Conservation (phyloP, 495 filamentous ascomycete genomes). For the Penicillium robsamsonii region DNA sequence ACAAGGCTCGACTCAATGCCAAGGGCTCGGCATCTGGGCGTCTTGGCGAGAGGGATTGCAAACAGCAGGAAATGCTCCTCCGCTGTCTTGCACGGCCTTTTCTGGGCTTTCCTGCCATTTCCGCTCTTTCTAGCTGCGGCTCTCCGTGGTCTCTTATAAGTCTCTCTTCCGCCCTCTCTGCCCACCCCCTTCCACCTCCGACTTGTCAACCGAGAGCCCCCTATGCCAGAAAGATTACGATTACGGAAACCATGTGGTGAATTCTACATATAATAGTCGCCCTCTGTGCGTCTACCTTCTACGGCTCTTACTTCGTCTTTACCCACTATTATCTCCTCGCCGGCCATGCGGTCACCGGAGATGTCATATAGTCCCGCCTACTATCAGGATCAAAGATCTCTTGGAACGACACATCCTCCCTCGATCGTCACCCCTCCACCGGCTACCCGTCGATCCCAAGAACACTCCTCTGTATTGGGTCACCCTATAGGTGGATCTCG, state of each 20-base stretch:
- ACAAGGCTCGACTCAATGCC: conserved; percentile 28
- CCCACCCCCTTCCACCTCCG: conserved; percentile 11
- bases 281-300: conserved; percentile 37
- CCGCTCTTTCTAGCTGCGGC: conserved; percentile 20
- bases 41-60: conserved; percentile 40
- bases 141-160: conserved; percentile 14
- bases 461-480: conserved; percentile 16
- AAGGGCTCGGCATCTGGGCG: conserved; percentile 49
- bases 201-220: conserved; percentile 10
- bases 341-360: conserved; percentile 38
- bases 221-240: conserved; percentile 19
- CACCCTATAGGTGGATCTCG: conserved; percentile 11
- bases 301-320: conserved; percentile 30
- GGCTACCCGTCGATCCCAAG: conserved; percentile 23
- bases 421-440: conserved; percentile 23
- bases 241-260: conserved; percentile 41
- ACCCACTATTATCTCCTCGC: conserved; percentile 13
- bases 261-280: conserved; percentile 28
- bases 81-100: conserved; percentile 30
- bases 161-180: conserved; percentile 15
- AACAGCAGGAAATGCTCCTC: conserved; percentile 28
- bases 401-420: conserved; percentile 25
- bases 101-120: conserved; percentile 26
- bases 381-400: conserved; percentile 32
- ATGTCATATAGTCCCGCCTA: conserved; percentile 46